Base-by-base conservation (phyloP, 2,329 filamentous ascomycete species). In the Clarireedia monteithiana region DNA sequence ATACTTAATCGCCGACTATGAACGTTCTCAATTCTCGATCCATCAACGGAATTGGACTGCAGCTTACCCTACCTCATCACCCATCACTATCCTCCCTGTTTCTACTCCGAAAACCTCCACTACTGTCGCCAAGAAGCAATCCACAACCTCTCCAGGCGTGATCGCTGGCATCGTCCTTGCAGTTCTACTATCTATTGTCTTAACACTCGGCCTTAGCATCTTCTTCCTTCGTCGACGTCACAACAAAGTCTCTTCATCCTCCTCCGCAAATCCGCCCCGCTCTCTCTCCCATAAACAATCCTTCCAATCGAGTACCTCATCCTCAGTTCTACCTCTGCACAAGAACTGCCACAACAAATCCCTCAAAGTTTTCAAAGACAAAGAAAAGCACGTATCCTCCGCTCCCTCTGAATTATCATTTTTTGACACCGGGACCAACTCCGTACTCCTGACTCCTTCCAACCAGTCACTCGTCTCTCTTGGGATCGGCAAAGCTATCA, bases 21-120 rank as follows among this genome's bases (percentile, higher is more conserved):
- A 74, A 59, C 70, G 71, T 20, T 65, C 63, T 0, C 62, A 63
- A 3, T 75, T 75, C 54, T 74, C 73, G 44, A 67, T 75, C 1
- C 72, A 58, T 45, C 64, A 65, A 48, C 56, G 63, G 26, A 59
- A 59, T 38, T 67, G 64, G 63, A 55, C 20, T 10, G 51, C 57
- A 24, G 52, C 60, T 2, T 58, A 61, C 27, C 36, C 60, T 14
- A 7, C 47, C 38, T 45, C 58, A 44, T 57, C 60, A 15, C 60
- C 64, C n/a, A 53, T 50, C 15, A 34, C 61, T 9, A 67, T 67
- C 14, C 40, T 57, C 1, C 58, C 63, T 23, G 42, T 47, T 2
- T 2, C 17, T n/a, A 23, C 20, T 17, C 23, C 48, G 6, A 23
- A 7, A 23, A 15, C 39, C 20, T 27, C 48, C 10, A 27, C 48